Evolutionary conservation across 352 stramenopile species (phyloP).

Genomic region (Pythium apleroticum): DNA sequence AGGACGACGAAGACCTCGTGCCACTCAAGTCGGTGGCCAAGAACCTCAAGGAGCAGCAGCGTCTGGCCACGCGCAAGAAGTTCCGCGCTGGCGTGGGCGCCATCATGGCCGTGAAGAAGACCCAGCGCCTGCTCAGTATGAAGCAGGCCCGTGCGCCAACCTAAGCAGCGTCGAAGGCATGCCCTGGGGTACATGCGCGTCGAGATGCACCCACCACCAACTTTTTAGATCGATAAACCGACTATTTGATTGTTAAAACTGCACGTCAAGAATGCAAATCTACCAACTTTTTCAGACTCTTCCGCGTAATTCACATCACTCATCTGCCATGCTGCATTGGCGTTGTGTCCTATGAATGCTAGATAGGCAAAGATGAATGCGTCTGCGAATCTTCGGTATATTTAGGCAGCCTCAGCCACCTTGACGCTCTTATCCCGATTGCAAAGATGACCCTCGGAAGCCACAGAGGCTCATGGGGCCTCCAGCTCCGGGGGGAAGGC

Average conservation of each 20-base stretch:
- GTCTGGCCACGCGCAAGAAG: constrained; percentile 58
- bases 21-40: constrained; percentile 58
- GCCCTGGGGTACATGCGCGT: not conserved
- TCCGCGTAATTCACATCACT: no score
- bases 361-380: no score
- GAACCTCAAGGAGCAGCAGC: constrained; percentile 67
- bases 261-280: not conserved
- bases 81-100: constrained; percentile 70
- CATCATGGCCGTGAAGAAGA: constrained; percentile 80
- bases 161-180: constrained; percentile 13
- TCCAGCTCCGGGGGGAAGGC: no score
- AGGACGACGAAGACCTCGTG: constrained; percentile 54
- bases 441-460: no score
- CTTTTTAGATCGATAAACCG: not conserved
- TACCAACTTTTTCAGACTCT: no score
- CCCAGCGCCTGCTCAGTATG: constrained; percentile 56
- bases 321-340: no score
- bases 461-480: no score
- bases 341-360: no score
- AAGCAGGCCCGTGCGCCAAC: constrained; percentile 27
- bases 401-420: not conserved
- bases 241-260: not conserved
- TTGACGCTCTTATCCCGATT: not conserved
- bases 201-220: not conserved
- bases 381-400: not conserved